Conservation (phyloP, 1,284 basidiomycete genomes). For the Tetrapyrgos nigripes region DNA sequence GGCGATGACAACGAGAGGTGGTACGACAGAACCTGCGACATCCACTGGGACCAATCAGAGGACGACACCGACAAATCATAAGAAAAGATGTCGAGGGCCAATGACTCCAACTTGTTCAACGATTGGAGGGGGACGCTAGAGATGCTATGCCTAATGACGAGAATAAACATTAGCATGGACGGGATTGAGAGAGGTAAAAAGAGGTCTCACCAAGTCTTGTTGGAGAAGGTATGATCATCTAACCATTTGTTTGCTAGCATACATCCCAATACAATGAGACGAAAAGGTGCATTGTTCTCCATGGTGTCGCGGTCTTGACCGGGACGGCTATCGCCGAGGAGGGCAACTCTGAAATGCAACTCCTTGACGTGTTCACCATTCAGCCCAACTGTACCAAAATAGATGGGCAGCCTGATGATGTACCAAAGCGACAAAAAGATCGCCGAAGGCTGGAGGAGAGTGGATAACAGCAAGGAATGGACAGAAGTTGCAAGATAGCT, state of each 20-base stretch:
- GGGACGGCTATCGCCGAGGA: conserved; percentile 51
- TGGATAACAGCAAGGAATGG: conserved; percentile 77
- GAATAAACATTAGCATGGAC: conserved; percentile 8
- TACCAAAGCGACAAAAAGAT: conserved; percentile 86
- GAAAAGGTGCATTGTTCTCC: conserved; percentile 69
- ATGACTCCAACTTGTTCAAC: conserved; percentile 72
- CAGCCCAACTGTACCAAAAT: conserved; percentile 52
- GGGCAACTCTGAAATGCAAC: conserved; percentile 63
- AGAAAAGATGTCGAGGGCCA: conserved; percentile 70
- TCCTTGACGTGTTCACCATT: conserved; percentile 60
- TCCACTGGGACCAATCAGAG: conserved; percentile 72
- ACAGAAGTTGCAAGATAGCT: conserved; percentile 65
- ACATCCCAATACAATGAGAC: conserved; percentile 81
- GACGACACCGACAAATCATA: conserved; percentile 73
- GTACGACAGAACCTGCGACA: conserved; percentile 65
- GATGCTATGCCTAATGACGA: conserved; percentile 69
- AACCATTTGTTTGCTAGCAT: conserved; percentile 93
- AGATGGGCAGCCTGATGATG: conserved; percentile 81
- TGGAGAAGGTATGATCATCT: conserved; percentile 92
- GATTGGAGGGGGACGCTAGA: conserved; percentile 73
- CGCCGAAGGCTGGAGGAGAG: conserved; percentile 81
- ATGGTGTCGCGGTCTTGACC: conserved; percentile 56
- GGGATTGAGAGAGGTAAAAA: conserved; percentile 12
- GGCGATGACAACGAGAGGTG: conserved; percentile 66
- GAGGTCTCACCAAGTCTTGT: conserved; percentile 83